Percentiles rank a stretch among this genome's conserved stretches.
Conservation (phyloP, 768 basidiomycete genomes). For the Hemileccinum impolitum region DNA sequence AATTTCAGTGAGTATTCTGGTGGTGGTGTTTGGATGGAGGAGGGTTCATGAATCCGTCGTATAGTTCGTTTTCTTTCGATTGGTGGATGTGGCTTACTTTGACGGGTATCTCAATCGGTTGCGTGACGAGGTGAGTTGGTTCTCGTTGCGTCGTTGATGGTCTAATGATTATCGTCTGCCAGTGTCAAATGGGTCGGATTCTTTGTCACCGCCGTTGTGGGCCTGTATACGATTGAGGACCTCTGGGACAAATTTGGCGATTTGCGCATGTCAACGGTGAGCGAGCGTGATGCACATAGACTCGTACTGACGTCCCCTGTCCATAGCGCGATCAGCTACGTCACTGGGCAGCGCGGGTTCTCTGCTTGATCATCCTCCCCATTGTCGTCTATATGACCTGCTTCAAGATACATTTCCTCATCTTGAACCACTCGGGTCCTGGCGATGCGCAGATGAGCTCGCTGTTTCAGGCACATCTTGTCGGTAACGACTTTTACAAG, state of each 20-base stretch:
- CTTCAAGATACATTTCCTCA: conserved; percentile 96
- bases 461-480: conserved; percentile 93
- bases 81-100: conserved; percentile 97
- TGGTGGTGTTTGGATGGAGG: background rate
- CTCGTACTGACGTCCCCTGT: conserved; percentile 1
- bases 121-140: conserved; percentile 73
- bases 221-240: conserved; percentile 95
- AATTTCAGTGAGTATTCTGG: conserved; percentile 68
- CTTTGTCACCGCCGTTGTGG: conserved; percentile 93
- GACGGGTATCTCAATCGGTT: conserved; percentile 93
- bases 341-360: conserved; percentile 87
- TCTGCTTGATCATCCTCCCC: conserved; percentile 85
- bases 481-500: conserved; percentile 88
- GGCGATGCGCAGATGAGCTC: conserved; percentile 99
- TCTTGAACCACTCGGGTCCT: conserved; percentile 91
- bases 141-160: background rate
- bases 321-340: conserved; percentile 76
- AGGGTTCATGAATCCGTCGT: background rate
- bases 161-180: background rate
- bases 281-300: conserved; percentile 29
- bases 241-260: conserved; percentile 99
- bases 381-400: conserved; percentile 89
- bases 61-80: conserved; percentile 87
- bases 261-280: conserved; percentile 82
- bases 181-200: conserved; percentile 97